Conservation (phyloP, 169 alveolate species). For the Cryptosporidium sp. region DNA sequence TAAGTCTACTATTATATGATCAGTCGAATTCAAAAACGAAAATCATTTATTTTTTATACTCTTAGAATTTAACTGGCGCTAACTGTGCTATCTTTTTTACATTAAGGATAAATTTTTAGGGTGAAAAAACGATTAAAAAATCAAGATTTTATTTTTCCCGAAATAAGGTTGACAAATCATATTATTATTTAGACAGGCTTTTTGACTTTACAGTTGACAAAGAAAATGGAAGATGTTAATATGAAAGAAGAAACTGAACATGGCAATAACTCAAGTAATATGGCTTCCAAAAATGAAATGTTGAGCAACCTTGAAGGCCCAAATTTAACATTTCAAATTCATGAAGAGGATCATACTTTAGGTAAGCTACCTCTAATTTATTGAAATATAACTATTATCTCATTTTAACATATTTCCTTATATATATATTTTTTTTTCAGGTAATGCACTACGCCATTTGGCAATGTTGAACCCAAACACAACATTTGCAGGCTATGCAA, state of each 20-base stretch:
- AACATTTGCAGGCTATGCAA: conserved; percentile 75
- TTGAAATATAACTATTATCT: not conserved
- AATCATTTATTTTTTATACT: too few relatives aligned
- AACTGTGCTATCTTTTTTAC: not conserved
- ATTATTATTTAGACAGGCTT: not conserved
- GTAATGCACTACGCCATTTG: conserved; percentile 58
- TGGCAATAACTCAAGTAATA: not conserved
- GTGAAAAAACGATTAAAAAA: not conserved
- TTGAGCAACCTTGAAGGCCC: conserved; percentile 61
- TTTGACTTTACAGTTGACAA: not conserved
- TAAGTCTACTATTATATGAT: not conserved
- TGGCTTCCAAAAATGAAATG: conserved; percentile 48
- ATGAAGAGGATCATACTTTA: conserved; percentile 71
- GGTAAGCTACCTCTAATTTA: conserved; percentile 35
- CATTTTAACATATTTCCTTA: not conserved
- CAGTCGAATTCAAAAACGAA: too few relatives aligned
- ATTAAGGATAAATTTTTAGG: not conserved
- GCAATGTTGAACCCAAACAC: conserved; percentile 73
- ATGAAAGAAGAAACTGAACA: conserved; percentile 30
- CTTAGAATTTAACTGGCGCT: not conserved
- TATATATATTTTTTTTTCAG: not conserved
- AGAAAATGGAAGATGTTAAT: conserved; percentile 23
- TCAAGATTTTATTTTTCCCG: not conserved
- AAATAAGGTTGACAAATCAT: not conserved
- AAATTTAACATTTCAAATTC: conserved; percentile 61